phyloP scores from a whole-genome alignment of 306 rosid genomes.

The Lathyrus oleraceus region DNA sequence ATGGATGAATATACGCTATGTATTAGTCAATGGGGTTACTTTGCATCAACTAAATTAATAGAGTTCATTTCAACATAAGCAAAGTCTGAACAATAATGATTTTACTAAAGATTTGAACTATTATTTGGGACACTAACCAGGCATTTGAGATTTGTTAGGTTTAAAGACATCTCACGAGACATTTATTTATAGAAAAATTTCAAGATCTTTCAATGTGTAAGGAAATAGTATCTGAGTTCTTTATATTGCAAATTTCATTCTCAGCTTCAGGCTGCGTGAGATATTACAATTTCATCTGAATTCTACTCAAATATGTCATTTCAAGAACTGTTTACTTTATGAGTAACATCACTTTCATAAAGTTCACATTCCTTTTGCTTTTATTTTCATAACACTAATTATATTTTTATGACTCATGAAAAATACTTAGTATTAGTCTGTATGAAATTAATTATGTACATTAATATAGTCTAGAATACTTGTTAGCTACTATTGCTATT shows the following conservation, averaged over 20 bases:
- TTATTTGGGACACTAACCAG: too few species aligned
- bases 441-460: neutral
- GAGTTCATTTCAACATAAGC: too few species aligned
- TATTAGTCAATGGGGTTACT: slow-evolving; percentile 26
- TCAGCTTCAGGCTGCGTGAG: too few species aligned
- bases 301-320: slow-evolving; percentile 16
- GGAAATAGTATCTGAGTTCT: slow-evolving; percentile 23
- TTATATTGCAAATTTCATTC: neutral
- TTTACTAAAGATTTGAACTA: too few species aligned
- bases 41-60: slow-evolving; percentile 15
- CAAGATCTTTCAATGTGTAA: slow-evolving; percentile 1
- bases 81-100: too few species aligned
- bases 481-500: too few species aligned
- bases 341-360: slow-evolving; percentile 26
- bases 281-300: too few species aligned
- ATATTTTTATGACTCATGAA: neutral
- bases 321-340: neutral
- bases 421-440: neutral
- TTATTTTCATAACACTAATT: neutral
- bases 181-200: neutral
- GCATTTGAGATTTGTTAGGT: too few species aligned
- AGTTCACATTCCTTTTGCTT: neutral
- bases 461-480: neutral
- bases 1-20: neutral
- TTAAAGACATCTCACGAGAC: too few species aligned